Conservation (phyloP, 225 moss, liverwort and hornwort species). For the Polytrichum commune region DNA sequence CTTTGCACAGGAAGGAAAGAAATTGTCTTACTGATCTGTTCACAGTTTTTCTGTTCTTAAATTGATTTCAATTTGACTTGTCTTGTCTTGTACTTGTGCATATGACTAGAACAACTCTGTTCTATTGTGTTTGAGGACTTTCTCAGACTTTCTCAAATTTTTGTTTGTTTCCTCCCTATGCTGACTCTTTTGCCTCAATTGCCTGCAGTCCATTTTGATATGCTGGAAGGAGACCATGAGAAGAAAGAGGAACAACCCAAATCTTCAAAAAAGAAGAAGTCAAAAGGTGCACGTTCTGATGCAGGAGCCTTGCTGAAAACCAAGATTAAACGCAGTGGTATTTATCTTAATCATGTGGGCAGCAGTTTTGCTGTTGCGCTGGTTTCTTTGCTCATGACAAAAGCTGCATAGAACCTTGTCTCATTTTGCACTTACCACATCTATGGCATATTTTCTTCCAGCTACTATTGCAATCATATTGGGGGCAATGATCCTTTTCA, state of each 20-base stretch:
- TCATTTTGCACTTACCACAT: not conserved
- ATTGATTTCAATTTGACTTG: no score
- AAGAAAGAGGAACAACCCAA: conserved; percentile 15
- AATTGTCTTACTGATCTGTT: no score
- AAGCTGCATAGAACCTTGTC: not conserved
- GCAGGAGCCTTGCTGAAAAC: conserved; percentile 39
- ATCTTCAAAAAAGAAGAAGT: conserved; percentile 48
- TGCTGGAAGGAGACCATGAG: conserved; percentile 15
- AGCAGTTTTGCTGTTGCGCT: not conserved
- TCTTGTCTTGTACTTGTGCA: no score
- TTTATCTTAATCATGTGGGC: not conserved
- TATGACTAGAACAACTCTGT: not conserved
- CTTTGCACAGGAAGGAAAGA: not conserved
- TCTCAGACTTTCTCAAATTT: no score
- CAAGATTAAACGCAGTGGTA: conserved; percentile 89
- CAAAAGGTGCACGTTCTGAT: conserved; percentile 54
- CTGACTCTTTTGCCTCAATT: no score
- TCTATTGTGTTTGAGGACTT: not conserved
- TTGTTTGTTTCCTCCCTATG: no score
- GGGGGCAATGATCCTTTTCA: no score
- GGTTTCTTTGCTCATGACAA: no score
- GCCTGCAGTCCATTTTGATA: conserved; percentile 22
- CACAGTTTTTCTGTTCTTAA: no score
- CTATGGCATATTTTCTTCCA: not conserved
- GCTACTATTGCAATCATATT: no score